Conservation (phyloP, 805 yeast genomes). For the Starmera pachycereana region DNA sequence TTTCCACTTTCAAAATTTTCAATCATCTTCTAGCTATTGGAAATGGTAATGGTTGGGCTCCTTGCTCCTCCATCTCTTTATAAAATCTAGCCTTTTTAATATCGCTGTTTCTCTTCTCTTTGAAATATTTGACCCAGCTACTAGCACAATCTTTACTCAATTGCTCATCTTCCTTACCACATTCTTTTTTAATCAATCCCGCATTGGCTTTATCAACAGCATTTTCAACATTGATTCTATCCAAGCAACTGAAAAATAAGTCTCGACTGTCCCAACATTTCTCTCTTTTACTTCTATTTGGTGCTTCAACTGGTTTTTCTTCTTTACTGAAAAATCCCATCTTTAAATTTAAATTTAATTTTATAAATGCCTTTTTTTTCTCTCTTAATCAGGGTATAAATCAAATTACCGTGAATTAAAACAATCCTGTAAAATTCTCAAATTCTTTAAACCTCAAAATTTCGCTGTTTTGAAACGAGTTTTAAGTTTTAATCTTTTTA, state of each 20-base stretch:
- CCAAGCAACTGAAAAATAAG: slow-evolving; percentile 62
- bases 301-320: slow-evolving; percentile 30
- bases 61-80: slow-evolving; percentile 60
- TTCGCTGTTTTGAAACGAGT: too few relatives aligned
- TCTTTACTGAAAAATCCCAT: slow-evolving; percentile 42
- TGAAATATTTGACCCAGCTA: slow-evolving; percentile 85
- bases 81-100: slow-evolving; percentile 57
- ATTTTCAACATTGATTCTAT: slow-evolving; percentile 53
- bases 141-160: slow-evolving; percentile 73
- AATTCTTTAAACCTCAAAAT: too few relatives aligned
- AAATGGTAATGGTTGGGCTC: slow-evolving; percentile 27
- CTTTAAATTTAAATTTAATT: not conserved
- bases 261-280: slow-evolving; percentile 91
- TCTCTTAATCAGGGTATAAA: too few relatives aligned
- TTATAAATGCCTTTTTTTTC: not conserved
- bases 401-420: not conserved
- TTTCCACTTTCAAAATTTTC: too few relatives aligned
- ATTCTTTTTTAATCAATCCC: slow-evolving; percentile 38
- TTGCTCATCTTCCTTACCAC: slow-evolving; percentile 44
- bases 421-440: not conserved
- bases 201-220: slow-evolving; percentile 48
- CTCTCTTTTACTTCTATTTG: slow-evolving; percentile 58
- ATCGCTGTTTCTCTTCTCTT: slow-evolving; percentile 79
- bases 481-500: too few relatives aligned
- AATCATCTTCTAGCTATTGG: slow-evolving; percentile 7